Evolutionary conservation across 805 yeast genomes (phyloP), one percentile per base, ranked within the genome.

Genomic region (Hanseniaspora taiwanica): DNA sequence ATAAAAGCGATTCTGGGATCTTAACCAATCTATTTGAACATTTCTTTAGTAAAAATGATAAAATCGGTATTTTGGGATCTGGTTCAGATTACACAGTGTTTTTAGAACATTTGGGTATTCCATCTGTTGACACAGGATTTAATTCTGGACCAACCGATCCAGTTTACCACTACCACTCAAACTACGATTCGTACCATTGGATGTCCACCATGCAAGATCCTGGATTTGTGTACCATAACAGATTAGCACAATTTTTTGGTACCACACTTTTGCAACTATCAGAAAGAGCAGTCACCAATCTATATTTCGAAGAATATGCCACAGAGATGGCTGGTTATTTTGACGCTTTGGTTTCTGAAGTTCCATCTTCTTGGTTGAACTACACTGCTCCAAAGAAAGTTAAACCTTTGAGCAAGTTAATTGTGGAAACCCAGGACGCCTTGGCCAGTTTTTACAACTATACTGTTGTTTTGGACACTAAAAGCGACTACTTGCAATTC

Each of bases 101-200:
- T 49, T 59, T 66, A 51, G 78, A 74, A 46, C 77, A 73, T 50
- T 56, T 74, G 45, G 81, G 80, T 38, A 71, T 74, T 34, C 69
- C 79, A 2, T 68, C 79, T 0, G 59, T 71, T n/a, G 81, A 78
- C 55, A 43, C 76, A 37, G 81, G 78, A 0, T 81, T 78, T 52
- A 56, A 50, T 16, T 51, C 52, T 19, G 62, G 65, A 8, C 49
- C 53, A 10, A 61, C 54, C 7, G 80, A 76, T 38, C 66, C 85
- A 0, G 73, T 78, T 6, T 80, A 80, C 53, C 87, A 78, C 44
- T 78, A 81, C 55, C 89, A 81, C 53, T 78, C 87, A 14, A 74
- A 77, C 53, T 81, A 77, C 52, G 86, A 79, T 56, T 76, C 83
- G 1, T 74, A 61, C 55, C 64, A 74, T 46, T 81, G 89, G 89